phyloP scores from a whole-genome alignment of 352 stramenopile species.

The Phytophthora pisi region DNA sequence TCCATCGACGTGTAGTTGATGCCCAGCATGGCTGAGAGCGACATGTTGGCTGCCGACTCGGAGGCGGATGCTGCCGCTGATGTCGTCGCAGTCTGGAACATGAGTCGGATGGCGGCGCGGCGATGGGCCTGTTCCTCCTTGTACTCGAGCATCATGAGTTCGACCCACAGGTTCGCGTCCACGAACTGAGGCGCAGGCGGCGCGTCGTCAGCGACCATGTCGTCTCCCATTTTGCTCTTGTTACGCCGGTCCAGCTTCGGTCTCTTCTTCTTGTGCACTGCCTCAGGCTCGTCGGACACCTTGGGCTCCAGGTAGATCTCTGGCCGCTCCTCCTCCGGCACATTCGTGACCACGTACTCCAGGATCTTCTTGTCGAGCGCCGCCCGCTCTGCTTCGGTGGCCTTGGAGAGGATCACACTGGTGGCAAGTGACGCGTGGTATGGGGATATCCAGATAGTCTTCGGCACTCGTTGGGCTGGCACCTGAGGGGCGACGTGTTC shows the following conservation, averaged over 20 bases:
- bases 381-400: conserved; percentile 60
- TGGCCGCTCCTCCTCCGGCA: conserved; percentile 63
- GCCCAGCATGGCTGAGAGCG: conserved; percentile 25
- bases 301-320: conserved; percentile 46
- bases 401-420: conserved; percentile 73
- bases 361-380: conserved; percentile 70
- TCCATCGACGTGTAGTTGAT: conserved; percentile 75
- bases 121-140: conserved; percentile 93
- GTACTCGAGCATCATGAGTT: conserved; percentile 91
- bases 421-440: conserved; percentile 78
- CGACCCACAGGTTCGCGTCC: conserved; percentile 79
- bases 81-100: conserved; percentile 91
- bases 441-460: conserved; percentile 85
- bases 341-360: conserved; percentile 68
- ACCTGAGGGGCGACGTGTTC: neutral
- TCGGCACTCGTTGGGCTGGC: conserved; percentile 42
- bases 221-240: conserved; percentile 20
- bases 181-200: conserved; percentile 49
- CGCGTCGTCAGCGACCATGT: conserved; percentile 2
- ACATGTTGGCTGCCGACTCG: conserved; percentile 27
- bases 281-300: conserved; percentile 1
- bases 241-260: conserved; percentile 16
- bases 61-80: conserved; percentile 25
- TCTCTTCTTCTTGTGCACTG: conserved; percentile 14
- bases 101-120: conserved; percentile 87